These are phyloP conservation scores for Bromus sterilis DNA, from an alignment of 176 grass and related monocot genomes.

Conservation along the genomic window DNA sequence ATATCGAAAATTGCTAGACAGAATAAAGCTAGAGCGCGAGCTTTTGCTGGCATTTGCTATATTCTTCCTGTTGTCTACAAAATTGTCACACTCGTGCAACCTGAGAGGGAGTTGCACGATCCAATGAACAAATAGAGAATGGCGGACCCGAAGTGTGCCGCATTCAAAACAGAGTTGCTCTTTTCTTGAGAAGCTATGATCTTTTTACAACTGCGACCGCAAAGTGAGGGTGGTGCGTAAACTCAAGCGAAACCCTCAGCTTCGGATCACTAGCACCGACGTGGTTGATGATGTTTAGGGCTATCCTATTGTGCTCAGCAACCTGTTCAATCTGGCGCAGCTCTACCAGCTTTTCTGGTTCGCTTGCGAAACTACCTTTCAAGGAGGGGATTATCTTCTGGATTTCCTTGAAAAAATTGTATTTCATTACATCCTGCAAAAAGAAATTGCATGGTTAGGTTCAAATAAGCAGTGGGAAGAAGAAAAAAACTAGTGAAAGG, in stretches of 20 bases:
- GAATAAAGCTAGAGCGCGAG: background rate
- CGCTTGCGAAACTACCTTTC: conserved; percentile 59
- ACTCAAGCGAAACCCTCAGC: conserved; percentile 76
- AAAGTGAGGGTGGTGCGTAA: conserved; percentile 78
- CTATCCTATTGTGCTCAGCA: conserved; percentile 82
- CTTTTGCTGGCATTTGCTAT: background rate
- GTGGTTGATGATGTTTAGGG: conserved; percentile 79
- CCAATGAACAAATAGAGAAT: conserved; percentile 11
- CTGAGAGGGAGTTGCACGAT: conserved; percentile 2
- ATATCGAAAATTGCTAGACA: conserved; percentile 9
- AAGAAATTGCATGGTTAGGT: background rate
- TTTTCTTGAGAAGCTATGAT: conserved; percentile 34
- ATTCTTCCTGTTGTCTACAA: conserved; percentile 20
- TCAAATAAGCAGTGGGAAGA: conserved; percentile 10
- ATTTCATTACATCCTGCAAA: conserved; percentile 65
- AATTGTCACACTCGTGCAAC: conserved; percentile 31
- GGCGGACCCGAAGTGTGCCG: background rate
- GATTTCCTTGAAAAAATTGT: conserved; percentile 85
- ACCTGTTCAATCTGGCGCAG: conserved; percentile 86
- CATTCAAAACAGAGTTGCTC: background rate
- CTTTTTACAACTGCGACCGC: conserved; percentile 90
- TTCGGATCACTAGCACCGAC: conserved; percentile 53
- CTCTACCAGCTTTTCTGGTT: conserved; percentile 66
- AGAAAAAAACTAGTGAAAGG: background rate
- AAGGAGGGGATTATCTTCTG: conserved; percentile 66